These are phyloP conservation scores for Pachysandra terminalis DNA, from an alignment of 164 flowering plant species.

Conservation along the genomic window DNA sequence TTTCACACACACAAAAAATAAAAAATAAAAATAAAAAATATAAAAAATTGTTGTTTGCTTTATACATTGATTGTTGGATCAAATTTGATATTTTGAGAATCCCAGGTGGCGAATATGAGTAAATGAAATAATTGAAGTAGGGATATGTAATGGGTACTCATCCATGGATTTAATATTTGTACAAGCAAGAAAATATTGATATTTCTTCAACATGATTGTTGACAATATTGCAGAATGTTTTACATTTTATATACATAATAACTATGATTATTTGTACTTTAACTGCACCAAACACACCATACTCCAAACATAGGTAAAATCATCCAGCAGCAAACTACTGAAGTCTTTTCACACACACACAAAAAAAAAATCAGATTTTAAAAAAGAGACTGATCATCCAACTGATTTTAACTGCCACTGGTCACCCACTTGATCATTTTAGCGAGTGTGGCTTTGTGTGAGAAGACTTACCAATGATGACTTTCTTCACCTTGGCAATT, in stretches of 20 bases:
- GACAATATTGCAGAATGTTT: neutral
- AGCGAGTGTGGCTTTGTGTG: slow-evolving; percentile 47
- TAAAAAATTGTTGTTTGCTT: no score
- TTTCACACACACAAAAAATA: no score
- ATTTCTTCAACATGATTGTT: neutral
- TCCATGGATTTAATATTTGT: neutral
- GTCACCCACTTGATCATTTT: slow-evolving; percentile 20
- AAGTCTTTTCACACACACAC: no score
- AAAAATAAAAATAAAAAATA: no score
- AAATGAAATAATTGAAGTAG: no score
- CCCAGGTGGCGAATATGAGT: neutral
- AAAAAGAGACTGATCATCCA: neutral
- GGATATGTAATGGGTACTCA: neutral
- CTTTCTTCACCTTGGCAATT: slow-evolving; percentile 85
- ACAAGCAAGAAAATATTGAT: neutral
- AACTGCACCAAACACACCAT: neutral
- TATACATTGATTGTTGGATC: neutral
- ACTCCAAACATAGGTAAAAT: neutral
- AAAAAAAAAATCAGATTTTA: neutral
- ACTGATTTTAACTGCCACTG: neutral
- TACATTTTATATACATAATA: no score
- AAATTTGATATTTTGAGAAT: neutral
- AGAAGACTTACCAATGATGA: slow-evolving; percentile 69
- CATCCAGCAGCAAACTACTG: neutral
- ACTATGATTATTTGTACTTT: neutral